These are phyloP conservation scores for Silybum marianum DNA, from an alignment of 129 eudicot species.

Conservation along the genomic window DNA sequence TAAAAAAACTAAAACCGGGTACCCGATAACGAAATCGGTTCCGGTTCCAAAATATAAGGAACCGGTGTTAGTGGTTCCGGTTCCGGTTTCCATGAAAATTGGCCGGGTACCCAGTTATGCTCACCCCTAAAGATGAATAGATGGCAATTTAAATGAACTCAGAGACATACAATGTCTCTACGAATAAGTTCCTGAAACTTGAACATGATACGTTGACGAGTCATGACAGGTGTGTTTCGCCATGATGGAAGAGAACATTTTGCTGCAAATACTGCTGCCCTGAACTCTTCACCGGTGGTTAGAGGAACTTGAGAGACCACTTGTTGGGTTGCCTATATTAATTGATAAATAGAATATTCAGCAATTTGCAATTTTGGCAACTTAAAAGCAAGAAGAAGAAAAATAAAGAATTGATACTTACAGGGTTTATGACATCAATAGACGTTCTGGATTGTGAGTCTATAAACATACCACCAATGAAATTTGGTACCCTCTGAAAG, in stretches of 20 bases:
- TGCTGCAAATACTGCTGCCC: conserved; percentile 95
- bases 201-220: conserved; percentile 88
- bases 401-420: conserved; percentile 36
- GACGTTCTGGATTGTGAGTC: conserved; percentile 73
- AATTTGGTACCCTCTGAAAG: conserved; percentile 80
- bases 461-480: conserved; percentile 82
- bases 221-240: conserved; percentile 77
- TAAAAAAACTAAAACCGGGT: too few species aligned
- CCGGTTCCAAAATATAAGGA: too few species aligned
- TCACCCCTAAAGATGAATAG: background rate
- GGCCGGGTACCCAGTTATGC: too few species aligned
- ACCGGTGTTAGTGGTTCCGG: too few species aligned
- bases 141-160: background rate
- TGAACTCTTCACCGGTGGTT: conserved; percentile 76
- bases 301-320: conserved; percentile 84
- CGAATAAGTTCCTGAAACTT: conserved; percentile 91
- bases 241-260: conserved; percentile 86
- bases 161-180: conserved; percentile 65
- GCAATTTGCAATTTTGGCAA: background rate
- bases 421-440: conserved; percentile 86
- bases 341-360: background rate
- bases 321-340: conserved; percentile 83
- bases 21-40: too few species aligned
- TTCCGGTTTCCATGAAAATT: too few species aligned
- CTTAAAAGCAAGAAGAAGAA: background rate